Conservation (phyloP, 192 early-diverging fungal genomes). For the Mortierella hygrophila region DNA sequence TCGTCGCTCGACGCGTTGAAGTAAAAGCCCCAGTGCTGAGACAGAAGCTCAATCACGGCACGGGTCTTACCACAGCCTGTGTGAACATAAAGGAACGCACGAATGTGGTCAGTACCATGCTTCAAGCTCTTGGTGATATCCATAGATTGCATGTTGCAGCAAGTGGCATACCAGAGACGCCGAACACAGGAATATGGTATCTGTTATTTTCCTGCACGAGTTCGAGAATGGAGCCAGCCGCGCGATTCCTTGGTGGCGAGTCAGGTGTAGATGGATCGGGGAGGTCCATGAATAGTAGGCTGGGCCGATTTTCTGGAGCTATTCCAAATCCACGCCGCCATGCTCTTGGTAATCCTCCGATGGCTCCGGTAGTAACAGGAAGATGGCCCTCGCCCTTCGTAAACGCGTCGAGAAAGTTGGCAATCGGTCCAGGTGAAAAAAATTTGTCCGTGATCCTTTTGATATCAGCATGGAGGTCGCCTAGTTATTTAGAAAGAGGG, state of each 20-base stretch:
- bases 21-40: slow-evolving; percentile 31
- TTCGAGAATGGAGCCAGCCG: slow-evolving; percentile 15
- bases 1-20: slow-evolving; percentile 23
- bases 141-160: not conserved
- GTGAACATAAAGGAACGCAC: no score
- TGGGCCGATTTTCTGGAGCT: not conserved
- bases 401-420: slow-evolving; percentile 18
- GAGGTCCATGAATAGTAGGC: not conserved
- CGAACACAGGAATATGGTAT: not conserved
- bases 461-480: slow-evolving; percentile 11
- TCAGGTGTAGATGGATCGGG: not conserved
- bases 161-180: slow-evolving; percentile 7
- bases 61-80: slow-evolving; percentile 20
- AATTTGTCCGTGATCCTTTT: slow-evolving; percentile 13
- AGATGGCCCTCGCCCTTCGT: slow-evolving; percentile 6
- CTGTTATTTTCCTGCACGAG: slow-evolving; percentile 11
- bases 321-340: not conserved
- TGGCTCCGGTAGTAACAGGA: not conserved
- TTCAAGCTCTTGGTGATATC: not conserved
- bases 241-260: slow-evolving; percentile 15
- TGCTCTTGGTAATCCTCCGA: slow-evolving; percentile 14
- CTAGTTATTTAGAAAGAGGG: not conserved
- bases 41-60: slow-evolving; percentile 18
- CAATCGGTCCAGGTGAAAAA: slow-evolving; percentile 8
- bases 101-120: no score